Evolutionary conservation across 2,329 filamentous ascomycete genomes (phyloP).

Genomic region (Ascocoryne sarcoides): DNA sequence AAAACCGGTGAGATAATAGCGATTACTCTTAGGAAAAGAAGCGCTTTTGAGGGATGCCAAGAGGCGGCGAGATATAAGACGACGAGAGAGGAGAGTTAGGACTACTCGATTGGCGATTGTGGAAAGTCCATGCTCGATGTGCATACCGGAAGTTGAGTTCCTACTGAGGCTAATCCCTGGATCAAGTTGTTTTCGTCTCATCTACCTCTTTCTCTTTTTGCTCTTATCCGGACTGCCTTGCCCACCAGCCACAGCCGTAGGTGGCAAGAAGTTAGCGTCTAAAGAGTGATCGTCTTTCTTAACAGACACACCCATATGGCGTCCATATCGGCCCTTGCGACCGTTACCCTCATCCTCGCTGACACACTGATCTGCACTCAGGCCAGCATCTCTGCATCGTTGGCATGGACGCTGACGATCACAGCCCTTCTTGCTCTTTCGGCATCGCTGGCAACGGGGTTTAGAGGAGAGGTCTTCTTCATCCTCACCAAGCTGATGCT

Average conservation of each 20-base stretch:
- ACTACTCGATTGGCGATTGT: no score
- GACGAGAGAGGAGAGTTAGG: no score
- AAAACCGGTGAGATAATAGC: no score
- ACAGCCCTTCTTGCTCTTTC: conserved; percentile 99
- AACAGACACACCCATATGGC: conserved; percentile 60
- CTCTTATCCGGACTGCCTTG: conserved; percentile 44
- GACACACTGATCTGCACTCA: conserved; percentile 86
- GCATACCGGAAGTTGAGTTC: no score
- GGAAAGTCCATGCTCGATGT: no score
- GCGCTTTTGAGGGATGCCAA: no score
- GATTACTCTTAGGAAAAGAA: no score
- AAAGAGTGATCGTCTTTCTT: conserved; percentile 45
- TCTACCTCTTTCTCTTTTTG: conserved; percentile 67
- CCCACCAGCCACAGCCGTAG: conserved; percentile 8
- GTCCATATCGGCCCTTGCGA: conserved; percentile 83
- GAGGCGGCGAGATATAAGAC: no score
- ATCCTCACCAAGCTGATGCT: conserved; percentile 53
- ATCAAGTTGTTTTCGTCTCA: no score
- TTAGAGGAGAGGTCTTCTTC: conserved; percentile 92
- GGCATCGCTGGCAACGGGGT: conserved; percentile 93
- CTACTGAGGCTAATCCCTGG: no score
- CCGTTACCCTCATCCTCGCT: conserved; percentile 98
- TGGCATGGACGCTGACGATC: conserved; percentile 93
- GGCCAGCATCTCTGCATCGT: conserved; percentile 90
- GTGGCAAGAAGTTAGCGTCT: conserved; percentile 25